Percentiles rank a stretch among this genome's conserved stretches.
phyloP scores from a whole-genome alignment of 179 eudicot species.

The Nepenthes alata region DNA sequence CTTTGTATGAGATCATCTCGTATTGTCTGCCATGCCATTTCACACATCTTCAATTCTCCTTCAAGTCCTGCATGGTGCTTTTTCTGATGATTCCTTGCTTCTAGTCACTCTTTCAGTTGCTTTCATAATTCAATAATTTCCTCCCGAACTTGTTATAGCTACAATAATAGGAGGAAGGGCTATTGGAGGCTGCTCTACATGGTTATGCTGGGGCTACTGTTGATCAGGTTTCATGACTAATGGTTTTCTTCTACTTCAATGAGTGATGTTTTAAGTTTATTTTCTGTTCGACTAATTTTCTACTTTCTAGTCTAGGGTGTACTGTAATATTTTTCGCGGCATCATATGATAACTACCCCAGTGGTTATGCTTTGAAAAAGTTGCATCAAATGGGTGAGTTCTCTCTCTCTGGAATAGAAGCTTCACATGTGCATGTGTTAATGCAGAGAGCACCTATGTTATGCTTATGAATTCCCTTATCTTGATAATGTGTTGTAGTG shows the following conservation, averaged over 20 bases:
- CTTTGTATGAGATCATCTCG: too few species aligned
- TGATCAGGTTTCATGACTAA: conserved; percentile 46
- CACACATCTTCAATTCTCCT: too few species aligned
- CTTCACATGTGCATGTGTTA: not conserved
- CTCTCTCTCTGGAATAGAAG: conserved; percentile 2
- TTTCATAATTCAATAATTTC: not conserved
- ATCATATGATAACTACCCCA: conserved; percentile 84
- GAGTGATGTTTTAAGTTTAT: not conserved
- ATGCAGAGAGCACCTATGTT: not conserved
- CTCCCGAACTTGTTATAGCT: conserved; percentile 29
- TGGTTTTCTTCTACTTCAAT: conserved; percentile 1
- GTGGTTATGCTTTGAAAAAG: conserved; percentile 68
- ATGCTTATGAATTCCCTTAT: not conserved
- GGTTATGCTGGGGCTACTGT: conserved; percentile 48
- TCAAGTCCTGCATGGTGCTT: too few species aligned
- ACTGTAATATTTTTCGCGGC: conserved; percentile 66
- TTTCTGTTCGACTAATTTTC: conserved; percentile 8
- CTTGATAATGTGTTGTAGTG: not conserved
- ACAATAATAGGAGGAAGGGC: conserved; percentile 74
- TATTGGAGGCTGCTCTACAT: conserved; percentile 51
- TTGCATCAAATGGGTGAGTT: conserved; percentile 60
- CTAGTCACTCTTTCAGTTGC: not conserved
- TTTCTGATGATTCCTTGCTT: too few species aligned
- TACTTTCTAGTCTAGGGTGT: conserved; percentile 69
- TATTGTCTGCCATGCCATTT: too few species aligned